A percentile compares a stretch with the other conserved stretches of the same genome.
Conservation (phyloP, 768 basidiomycete genomes). For the Boletellus ananiceps region DNA sequence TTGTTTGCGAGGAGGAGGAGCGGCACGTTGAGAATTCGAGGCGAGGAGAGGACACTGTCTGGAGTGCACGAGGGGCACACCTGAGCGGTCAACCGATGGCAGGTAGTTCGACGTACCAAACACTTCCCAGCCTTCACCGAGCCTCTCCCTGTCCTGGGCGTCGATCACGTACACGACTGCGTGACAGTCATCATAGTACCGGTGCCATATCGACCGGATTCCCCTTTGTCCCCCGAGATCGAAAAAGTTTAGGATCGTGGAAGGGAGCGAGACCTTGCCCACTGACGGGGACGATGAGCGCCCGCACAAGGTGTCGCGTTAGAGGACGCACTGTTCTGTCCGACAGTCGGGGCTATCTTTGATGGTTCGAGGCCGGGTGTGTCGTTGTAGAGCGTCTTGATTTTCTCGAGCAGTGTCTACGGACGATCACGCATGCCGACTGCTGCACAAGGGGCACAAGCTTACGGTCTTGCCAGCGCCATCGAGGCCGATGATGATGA, state of each 20-base stretch:
- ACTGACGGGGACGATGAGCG: constrained; percentile 40
- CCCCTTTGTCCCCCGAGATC: constrained; percentile 94
- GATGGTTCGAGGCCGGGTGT: constrained; percentile 84
- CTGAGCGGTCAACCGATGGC: neutral
- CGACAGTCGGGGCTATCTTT: constrained; percentile 94
- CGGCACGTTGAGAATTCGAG: constrained; percentile 86
- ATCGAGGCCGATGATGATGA: constrained; percentile 91
- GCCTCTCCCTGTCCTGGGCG: constrained; percentile 81
- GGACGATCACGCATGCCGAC: neutral
- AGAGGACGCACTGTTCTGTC: constrained; percentile 84
- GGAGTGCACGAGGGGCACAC: neutral
- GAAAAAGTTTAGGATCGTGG: constrained; percentile 94
- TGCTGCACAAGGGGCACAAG: neutral
- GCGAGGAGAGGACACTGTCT: constrained; percentile 85
- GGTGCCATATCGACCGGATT: constrained; percentile 90
- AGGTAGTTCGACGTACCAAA: constrained; percentile 61
- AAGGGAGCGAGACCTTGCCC: constrained; percentile 89
- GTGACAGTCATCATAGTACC: constrained; percentile 95
- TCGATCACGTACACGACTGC: constrained; percentile 96
- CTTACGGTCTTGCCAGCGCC: constrained; percentile 87
- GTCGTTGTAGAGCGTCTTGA: constrained; percentile 89
- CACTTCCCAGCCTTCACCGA: constrained; percentile 95
- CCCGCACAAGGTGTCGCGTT: neutral
- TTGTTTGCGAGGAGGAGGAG: constrained; percentile 94
- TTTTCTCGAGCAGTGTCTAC: constrained; percentile 85